phyloP scores from a whole-genome alignment of 495 filamentous ascomycete species.

The Neurospora sp. region DNA sequence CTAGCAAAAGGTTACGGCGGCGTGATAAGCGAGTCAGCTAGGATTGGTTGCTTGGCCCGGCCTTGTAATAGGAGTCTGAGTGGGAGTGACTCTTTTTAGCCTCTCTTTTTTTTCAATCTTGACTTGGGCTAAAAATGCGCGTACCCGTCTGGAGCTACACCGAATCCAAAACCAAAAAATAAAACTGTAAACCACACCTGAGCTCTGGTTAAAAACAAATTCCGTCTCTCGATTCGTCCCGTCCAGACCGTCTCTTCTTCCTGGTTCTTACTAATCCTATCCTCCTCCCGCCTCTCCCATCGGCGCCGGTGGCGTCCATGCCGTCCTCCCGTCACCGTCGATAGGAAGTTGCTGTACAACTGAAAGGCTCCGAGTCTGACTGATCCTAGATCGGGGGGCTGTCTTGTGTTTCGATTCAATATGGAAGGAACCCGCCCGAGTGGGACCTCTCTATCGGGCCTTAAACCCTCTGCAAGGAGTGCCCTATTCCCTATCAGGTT shows the following conservation, averaged over 20 bases:
- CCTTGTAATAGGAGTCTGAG: neutral
- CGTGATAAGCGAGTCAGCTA: neutral
- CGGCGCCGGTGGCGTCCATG: neutral
- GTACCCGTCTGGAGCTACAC: neutral
- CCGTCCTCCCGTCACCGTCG: neutral
- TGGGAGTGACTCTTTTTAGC: neutral
- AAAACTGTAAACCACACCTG: neutral
- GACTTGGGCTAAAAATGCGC: neutral
- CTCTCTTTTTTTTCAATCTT: neutral
- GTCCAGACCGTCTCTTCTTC: neutral
- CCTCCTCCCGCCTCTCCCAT: neutral
- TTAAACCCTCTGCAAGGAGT: neutral
- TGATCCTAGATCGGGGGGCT: neutral
- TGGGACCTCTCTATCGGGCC: neutral
- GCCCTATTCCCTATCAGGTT: neutral
- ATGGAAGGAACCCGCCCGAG: neutral
- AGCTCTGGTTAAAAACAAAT: neutral
- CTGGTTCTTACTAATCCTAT: neutral
- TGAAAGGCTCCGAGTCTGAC: neutral
- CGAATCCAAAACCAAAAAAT: neutral
- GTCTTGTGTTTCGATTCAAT: neutral
- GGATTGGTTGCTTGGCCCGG: neutral
- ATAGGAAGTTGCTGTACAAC: neutral
- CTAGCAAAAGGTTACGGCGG: neutral
- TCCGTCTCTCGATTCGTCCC: neutral